A percentile compares a stretch with the other conserved stretches of the same genome.
phyloP scores from a whole-genome alignment of 805 yeast species.

The Nakazawaea ishiwadae region DNA sequence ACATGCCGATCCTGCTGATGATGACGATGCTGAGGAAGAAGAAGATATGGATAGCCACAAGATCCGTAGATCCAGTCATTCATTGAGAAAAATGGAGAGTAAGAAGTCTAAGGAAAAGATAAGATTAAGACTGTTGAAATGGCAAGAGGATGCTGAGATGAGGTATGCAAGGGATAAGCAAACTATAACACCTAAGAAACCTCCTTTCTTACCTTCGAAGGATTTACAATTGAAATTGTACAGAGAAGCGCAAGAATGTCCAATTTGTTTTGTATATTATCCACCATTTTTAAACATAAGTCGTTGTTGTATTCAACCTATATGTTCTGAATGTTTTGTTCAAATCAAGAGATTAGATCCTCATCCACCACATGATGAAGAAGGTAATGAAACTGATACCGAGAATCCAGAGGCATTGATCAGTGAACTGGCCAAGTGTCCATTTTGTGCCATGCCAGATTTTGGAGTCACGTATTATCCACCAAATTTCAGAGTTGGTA shows the following conservation, averaged over 20 bases:
- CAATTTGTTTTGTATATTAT: constrained; percentile 86
- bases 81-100: constrained; percentile 43
- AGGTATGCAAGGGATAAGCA: constrained; percentile 27
- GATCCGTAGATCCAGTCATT: constrained; percentile 43
- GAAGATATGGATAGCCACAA: constrained; percentile 64
- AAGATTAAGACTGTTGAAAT: constrained; percentile 30
- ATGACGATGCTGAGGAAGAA: constrained; percentile 41
- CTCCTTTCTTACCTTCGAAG: constrained; percentile 32
- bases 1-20: constrained; percentile 46
- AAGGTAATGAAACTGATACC: constrained; percentile 18
- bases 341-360: constrained; percentile 91
- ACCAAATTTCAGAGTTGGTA: constrained; percentile 52
- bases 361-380: constrained; percentile 82
- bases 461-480: constrained; percentile 84
- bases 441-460: constrained; percentile 84
- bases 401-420: constrained; percentile 60
- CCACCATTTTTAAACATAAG: constrained; percentile 76
- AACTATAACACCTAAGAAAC: constrained; percentile 17
- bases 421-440: constrained; percentile 88
- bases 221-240: constrained; percentile 57
- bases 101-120: constrained; percentile 36
- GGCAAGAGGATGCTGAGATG: constrained; percentile 31
- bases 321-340: constrained; percentile 95
- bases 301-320: constrained; percentile 88
- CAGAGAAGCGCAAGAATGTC: constrained; percentile 75